Base-by-base conservation (phyloP, 2,329 filamentous ascomycete genomes). In the Scleromitrula shiraiana region DNA sequence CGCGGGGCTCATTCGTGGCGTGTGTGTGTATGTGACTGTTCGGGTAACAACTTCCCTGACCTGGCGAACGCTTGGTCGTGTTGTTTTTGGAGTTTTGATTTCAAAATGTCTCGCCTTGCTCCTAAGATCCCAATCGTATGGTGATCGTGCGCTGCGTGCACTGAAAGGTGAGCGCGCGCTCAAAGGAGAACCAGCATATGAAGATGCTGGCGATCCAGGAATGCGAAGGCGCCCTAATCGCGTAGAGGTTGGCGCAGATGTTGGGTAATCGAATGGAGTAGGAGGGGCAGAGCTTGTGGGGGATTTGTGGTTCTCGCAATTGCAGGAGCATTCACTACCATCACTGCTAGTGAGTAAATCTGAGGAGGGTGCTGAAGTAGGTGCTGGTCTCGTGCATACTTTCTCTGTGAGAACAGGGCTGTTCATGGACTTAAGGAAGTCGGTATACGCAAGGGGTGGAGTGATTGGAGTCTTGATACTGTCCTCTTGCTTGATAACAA, bases 1-100 rank as follows among this genome's bases (percentile, higher is more conserved):
- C 30, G 90, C 88, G 20, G 90, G 87, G 56, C 89, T 86, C 70
- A 97, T 87, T 56, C 83, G 75, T 52, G 81, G 85, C 64, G 87
- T 95, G 68, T 94, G 95, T 64, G 87, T 95, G 68, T 94, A 95
- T 33, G 88, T 95, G 51, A 95, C 87, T 14, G 89, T 96, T 58
- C 89, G 78, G n/a, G 90, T 96, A 45, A 96, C 86, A 4, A 96
- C 88, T 66, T 96, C 89, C 46, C 88, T 76, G 50, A 96, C 88
- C 62, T 84, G 76, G 51, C 82, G 78, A 49, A 82, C 73, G 58
- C 74, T 82, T 26, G 81, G 80, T 56, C 75, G 76, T 33, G 77
- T 71, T 14, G 74, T 63, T 63, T 78, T 77, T n/a, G 76, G 68
- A 45, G 69, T 59, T 63, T 71, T 72, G 61, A 71, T 67, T 46